phyloP scores from a whole-genome alignment of 768 basidiomycete genomes.

The Leucocoprinus birnbaumii region DNA sequence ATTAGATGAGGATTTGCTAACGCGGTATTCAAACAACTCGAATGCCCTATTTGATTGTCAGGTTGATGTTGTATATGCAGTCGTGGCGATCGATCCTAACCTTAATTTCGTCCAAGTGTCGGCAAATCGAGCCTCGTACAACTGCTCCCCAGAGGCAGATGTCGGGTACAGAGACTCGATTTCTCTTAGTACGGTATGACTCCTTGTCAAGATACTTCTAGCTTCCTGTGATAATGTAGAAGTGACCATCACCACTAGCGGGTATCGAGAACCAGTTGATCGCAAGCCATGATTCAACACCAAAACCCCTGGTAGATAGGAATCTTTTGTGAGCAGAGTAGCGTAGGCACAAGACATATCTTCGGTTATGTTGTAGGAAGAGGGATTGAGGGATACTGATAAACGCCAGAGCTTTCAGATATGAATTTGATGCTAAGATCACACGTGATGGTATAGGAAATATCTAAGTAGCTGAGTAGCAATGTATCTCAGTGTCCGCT shows the following conservation, averaged over 20 bases:
- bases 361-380: constrained; percentile 23
- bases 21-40: constrained; percentile 66
- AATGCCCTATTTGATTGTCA: constrained; percentile 48
- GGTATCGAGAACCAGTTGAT: constrained; percentile 58
- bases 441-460: no score
- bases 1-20: constrained; percentile 24
- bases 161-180: constrained; percentile 57
- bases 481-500: no score
- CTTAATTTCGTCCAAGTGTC: constrained; percentile 77
- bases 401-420: no score
- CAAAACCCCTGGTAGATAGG: constrained; percentile 63
- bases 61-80: background rate
- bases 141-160: constrained; percentile 31
- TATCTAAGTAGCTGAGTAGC: no score
- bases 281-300: constrained; percentile 57
- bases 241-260: constrained; percentile 80
- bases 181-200: constrained; percentile 54
- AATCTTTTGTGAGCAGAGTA: constrained; percentile 73
- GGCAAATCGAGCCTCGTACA: constrained; percentile 49
- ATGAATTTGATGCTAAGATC: no score
- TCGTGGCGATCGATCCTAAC: constrained; percentile 18
- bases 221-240: constrained; percentile 48
- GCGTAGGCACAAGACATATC: constrained; percentile 56
- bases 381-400: background rate
- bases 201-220: constrained; percentile 46